Base-by-base conservation (phyloP, 75 land plant genomes). In the Pinus tabuliformis region DNA sequence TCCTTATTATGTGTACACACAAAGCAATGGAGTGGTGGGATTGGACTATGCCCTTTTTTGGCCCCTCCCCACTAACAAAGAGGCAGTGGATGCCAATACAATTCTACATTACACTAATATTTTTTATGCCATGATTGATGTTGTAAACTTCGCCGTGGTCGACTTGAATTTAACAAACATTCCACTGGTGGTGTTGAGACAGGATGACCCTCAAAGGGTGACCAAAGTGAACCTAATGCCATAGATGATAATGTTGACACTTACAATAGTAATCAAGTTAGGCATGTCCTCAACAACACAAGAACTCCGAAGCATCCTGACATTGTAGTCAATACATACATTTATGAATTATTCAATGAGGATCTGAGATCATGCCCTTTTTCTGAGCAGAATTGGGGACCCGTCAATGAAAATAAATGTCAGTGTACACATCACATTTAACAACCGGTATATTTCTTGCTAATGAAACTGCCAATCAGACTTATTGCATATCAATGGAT, bases 121-220 rank as follows among this genome's bases (percentile, higher is more conserved):
- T n/a, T n/a, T n/a, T n/a, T n/a, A n/a, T n/a, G n/a, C n/a, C n/a
- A n/a, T n/a, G n/a, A n/a, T n/a, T n/a, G n/a, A n/a, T n/a, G n/a
- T n/a, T n/a, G n/a, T n/a, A n/a, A n/a, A n/a, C n/a, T n/a, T n/a
- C n/a, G n/a, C n/a, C n/a, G n/a, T n/a, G 86, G 85, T 80, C 59
- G 80, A 79, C 33, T 86, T 92, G 37, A 95, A 95, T 33, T 58
- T 85, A 71, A 83, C 91, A 21, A 86, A 84, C 57, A 68, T 95
- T 11, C 73, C 78, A 13, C 80, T 95, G 4, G 82, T 91, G 56
- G 92, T 95, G 12, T 77, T 8, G 99, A 92, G 77, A 82, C 89
- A 5, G 98, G 99, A 2, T 97, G 99, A 98, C 98, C 99, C 6
- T 89, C 95, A 0, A 58, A 36, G 9, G 99, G 99, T 1, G 95